Percentiles rank a stretch among this genome's conserved stretches.
These are phyloP conservation scores for Globisporangium camurandrum DNA, from an alignment of 352 stramenopile species.

Conservation along the genomic window DNA sequence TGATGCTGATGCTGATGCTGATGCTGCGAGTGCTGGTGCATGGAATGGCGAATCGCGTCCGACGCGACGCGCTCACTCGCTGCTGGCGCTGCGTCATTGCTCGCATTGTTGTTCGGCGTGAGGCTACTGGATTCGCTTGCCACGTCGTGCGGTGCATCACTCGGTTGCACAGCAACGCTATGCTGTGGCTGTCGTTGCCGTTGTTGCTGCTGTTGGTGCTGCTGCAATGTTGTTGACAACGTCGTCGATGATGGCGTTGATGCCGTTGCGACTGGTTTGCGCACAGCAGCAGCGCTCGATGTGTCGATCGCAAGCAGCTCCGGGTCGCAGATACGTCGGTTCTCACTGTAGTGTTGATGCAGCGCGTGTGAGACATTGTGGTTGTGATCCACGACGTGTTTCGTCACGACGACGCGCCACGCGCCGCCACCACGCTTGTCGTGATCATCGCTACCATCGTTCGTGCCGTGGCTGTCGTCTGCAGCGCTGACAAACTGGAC, in stretches of 20 bases:
- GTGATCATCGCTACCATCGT: too few relatives aligned
- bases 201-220: neutral
- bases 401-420: conserved; percentile 71
- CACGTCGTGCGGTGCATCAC: neutral
- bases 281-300: conserved; percentile 20
- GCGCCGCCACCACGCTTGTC: conserved; percentile 3
- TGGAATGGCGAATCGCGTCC: neutral
- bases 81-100: neutral
- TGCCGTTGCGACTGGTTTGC: conserved; percentile 14
- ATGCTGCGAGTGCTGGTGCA: neutral
- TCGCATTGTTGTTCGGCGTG: too few relatives aligned
- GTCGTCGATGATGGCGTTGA: neutral
- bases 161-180: neutral
- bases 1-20: neutral
- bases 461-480: too few relatives aligned
- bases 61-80: neutral
- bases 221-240: neutral
- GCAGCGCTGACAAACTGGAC: conserved; percentile 58
- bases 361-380: conserved; percentile 71
- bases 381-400: conserved; percentile 71
- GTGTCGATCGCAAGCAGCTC: conserved; percentile 57
- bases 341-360: conserved; percentile 71
- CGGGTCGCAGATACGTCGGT: conserved; percentile 70
- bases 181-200: neutral
- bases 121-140: neutral